Evolutionary conservation across 306 rosid species (phyloP), one percentile per base, ranked within the genome.

Genomic region (Citrullus amarus): DNA sequence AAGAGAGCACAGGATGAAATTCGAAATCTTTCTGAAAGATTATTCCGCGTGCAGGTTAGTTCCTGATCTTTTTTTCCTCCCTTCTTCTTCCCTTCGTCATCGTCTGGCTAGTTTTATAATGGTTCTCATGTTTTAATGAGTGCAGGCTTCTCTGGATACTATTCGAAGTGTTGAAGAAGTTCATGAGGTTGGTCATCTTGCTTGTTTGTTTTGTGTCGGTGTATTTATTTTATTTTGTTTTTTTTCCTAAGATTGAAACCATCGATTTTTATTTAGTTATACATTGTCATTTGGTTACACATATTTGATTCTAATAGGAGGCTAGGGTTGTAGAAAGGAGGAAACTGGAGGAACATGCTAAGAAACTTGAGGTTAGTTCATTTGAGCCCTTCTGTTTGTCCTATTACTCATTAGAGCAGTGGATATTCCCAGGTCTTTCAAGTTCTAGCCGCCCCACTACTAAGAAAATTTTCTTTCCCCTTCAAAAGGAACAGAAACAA

Each of bases 1-100:
- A 91, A 92, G 88, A 88, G 97, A 85, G 99, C 99, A 53, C 84
- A 86, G 15, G 86, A 91, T 11, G 99, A 95, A 87, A 91, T 95
- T 80, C 85, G 85, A 77, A 82, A 84, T 80, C 88, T 92, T 81
- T 91, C 99, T 22, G 96, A 90, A 80, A 91, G 99, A 86, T 91
- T 91, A 68, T 81, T 86, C 67, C 91, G 97, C 34, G 80, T 95
- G 83, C 99, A 92, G 97, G 98, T 94, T 18, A 25, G 82, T 63
- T 59, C 82, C 65, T 82, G n/a, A 20, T 50, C 12, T 32, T 75
- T 44, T 25, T 9, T 28, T 80, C 38, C 60, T 54, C 39, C 39
- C 39, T 36, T 6, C 10, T 43, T 43, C 10, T 6, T 43, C 9
- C 1, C 9, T 3, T 48, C 2, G 3, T 13, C 9, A 6, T 48